Conservation (phyloP, 78 protist species). For the Speleostelium caveatum region DNA sequence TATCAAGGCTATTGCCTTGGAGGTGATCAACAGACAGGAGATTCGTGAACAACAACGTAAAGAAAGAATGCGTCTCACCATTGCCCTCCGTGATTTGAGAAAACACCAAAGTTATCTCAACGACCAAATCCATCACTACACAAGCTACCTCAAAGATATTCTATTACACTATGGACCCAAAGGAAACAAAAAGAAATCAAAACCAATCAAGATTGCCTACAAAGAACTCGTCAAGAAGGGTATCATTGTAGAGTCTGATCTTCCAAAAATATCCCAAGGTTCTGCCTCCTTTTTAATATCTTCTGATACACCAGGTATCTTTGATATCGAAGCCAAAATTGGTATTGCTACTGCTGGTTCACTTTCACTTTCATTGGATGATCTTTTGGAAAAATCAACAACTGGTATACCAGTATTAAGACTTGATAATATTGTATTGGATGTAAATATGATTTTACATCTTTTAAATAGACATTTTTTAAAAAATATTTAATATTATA, state of each 20-base stretch:
- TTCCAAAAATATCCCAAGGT: constrained; percentile 68
- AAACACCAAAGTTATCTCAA: constrained; percentile 75
- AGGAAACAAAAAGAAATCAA: constrained; percentile 23
- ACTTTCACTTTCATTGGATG: constrained; percentile 38
- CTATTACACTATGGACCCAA: constrained; percentile 42
- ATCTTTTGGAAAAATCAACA: constrained; percentile 74
- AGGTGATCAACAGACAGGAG: constrained; percentile 76
- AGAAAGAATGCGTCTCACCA: constrained; percentile 76
- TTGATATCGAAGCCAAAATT: constrained; percentile 81
- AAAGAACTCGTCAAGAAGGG: constrained; percentile 71
- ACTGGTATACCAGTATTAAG: constrained; percentile 28
- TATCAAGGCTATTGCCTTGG: constrained; percentile 64
- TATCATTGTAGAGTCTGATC: constrained; percentile 78
- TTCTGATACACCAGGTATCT: constrained; percentile 76
- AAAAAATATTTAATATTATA: constrained; percentile 37
- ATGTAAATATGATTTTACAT: constrained; percentile 85
- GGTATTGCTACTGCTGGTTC: constrained; percentile 70
- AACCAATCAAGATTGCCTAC: constrained; percentile 70
- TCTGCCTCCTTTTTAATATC: constrained; percentile 55
- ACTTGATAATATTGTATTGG: constrained; percentile 75
- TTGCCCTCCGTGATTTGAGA: constrained; percentile 54
- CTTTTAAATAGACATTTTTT: constrained; percentile 77
- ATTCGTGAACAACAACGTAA: constrained; percentile 83
- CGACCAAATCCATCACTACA: constrained; percentile 76
- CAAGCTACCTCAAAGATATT: constrained; percentile 68